Evolutionary conservation across 1,284 basidiomycete genomes (phyloP), one percentile per base, ranked within the genome.

Genomic region (Ganoderma multipileum): DNA sequence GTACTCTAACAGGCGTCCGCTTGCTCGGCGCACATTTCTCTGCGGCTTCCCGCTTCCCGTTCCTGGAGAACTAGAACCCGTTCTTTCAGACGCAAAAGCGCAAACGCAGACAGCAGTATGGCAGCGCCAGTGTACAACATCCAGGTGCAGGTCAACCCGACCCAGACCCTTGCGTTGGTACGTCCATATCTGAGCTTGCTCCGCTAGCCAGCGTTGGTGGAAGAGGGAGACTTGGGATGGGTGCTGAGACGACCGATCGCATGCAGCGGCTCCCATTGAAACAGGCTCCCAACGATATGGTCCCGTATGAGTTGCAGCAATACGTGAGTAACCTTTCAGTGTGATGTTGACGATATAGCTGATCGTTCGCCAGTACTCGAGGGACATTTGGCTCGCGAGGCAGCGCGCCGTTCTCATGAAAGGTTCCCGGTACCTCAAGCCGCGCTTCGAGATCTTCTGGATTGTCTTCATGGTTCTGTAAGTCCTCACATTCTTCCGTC

Each of bases 391-490:
- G 86, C 79, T 79, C 44, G 74, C 76, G 18, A 82, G 87, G 54
- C 67, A 86, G 52, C 78, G 81, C 23, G 74, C 79, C 9, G 79
- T 88, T 58, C 76, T 79, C 11, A 76, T 76, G 26, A 75, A 83
- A 30, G 80, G 83, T 14, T 80, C 81, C 14, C 81, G 79, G 16
- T 87, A 84, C 73, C 79, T 83, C 71, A 83, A 83, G 66, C 84
- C 85, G 18, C 69, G 77, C 23, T 79, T 89, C 68, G 87, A 89
- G 71, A 78, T 82, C 33, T 68, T 81, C 55, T 89, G 84, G 80
- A 69, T 83, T 23, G 23, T 81, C 36, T 55, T 83, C 67, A 78
- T 79, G 47, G 55, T 87, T 30, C 64, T 84, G 87, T 89, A 73
- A 44, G 83, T 78, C 28, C 3, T 36, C 44, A 3, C 23, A 4